phyloP scores from a whole-genome alignment of 2,329 filamentous ascomycete genomes.

The Alternaria solani region DNA sequence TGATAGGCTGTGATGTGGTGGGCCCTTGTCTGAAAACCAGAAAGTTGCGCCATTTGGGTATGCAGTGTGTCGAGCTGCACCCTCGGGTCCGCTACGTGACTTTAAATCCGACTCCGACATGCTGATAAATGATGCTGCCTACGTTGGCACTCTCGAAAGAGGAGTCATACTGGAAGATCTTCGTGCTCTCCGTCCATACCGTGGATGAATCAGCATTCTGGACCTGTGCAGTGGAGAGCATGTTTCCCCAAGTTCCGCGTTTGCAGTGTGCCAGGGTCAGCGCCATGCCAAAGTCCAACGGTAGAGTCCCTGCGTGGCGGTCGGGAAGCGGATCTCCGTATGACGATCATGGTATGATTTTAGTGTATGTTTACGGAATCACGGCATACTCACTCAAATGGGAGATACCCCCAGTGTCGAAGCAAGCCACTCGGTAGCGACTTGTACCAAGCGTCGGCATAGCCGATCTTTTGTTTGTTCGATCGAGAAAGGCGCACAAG shows the following conservation, averaged over 20 bases:
- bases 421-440: slow-evolving; percentile 16
- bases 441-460: slow-evolving; percentile 10
- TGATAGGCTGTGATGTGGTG: not conserved
- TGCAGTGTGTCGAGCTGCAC: not conserved
- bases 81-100: slow-evolving; percentile 4
- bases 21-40: not conserved
- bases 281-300: not conserved
- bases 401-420: slow-evolving; percentile 6
- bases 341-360: slow-evolving; percentile 10
- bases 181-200: not conserved
- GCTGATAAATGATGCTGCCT: not conserved
- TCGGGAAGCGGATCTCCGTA: slow-evolving; percentile 8
- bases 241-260: not conserved
- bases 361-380: not conserved
- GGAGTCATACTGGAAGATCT: not conserved
- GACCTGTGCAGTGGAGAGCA: not conserved
- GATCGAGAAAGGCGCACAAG: not conserved
- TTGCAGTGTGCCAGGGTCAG: not conserved
- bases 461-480: not conserved
- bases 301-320: slow-evolving; percentile 6
- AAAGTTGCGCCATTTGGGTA: slow-evolving; percentile 1
- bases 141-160: not conserved
- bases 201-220: slow-evolving; percentile 11
- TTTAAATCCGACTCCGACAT: slow-evolving; percentile 4
- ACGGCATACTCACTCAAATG: slow-evolving; percentile 4